Percentiles rank a stretch among this genome's conserved stretches.
Evolutionary conservation across 2,329 filamentous ascomycete genomes (phyloP).

Genomic region (Alternaria postmessia): DNA sequence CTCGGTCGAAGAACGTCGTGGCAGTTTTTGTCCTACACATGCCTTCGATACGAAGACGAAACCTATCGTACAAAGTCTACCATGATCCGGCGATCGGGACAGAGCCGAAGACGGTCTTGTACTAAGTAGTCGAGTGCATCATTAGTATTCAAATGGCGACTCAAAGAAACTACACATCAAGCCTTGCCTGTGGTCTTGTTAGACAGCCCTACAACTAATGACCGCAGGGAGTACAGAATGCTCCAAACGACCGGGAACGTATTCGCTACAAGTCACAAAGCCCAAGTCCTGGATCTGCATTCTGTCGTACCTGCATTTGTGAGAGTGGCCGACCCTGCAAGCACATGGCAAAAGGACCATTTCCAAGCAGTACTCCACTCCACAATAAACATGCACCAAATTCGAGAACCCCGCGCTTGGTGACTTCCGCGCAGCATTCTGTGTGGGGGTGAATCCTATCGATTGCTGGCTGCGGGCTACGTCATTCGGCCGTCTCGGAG

Average conservation of each 20-base stretch:
- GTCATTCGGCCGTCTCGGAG: conserved; percentile 48
- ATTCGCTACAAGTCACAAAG: conserved; percentile 1
- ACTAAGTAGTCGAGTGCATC: neutral
- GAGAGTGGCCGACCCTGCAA: conserved; percentile 17
- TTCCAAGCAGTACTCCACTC: conserved; percentile 7
- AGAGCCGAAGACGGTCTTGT: neutral
- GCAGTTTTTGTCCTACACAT: neutral
- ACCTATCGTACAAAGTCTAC: neutral
- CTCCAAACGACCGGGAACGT: neutral
- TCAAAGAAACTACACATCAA: no score
- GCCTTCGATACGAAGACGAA: neutral
- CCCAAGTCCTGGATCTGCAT: conserved; percentile 13
- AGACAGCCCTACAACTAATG: neutral
- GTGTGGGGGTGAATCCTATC: conserved; percentile 79
- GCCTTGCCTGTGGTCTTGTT: neutral
- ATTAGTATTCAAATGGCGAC: neutral
- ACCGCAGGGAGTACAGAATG: neutral
- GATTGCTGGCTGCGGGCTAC: conserved; percentile 15
- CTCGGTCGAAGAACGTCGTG: neutral
- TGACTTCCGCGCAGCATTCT: conserved; percentile 97
- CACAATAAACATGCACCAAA: neutral
- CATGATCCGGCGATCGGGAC: neutral
- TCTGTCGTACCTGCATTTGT: conserved; percentile 24
- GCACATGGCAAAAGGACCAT: conserved; percentile 5
- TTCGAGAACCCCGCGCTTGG: conserved; percentile 69